Evolutionary conservation across 202 grass and related monocot genomes (phyloP).

Genomic region (Elaeis oleifera): DNA sequence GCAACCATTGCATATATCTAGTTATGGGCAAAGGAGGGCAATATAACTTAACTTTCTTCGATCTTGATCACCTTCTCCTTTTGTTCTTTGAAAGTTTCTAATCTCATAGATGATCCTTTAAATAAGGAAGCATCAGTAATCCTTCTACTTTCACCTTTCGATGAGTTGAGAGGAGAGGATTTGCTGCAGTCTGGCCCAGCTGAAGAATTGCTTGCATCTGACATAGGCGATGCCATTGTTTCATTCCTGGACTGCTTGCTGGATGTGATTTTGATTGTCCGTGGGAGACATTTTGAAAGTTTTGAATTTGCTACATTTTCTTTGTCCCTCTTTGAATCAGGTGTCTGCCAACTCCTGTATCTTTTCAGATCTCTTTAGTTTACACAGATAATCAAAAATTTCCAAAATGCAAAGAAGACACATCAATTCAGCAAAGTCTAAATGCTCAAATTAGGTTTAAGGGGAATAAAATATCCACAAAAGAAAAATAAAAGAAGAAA

Average conservation of each 20-base stretch:
- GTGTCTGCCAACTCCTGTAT: slow-evolving; percentile 33
- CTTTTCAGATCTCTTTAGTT: slow-evolving; percentile 4
- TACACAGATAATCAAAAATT: neutral
- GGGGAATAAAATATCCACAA: too few relatives aligned
- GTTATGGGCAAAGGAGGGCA: slow-evolving; percentile 7
- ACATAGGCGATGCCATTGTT: slow-evolving; percentile 44
- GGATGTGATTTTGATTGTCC: slow-evolving; percentile 69
- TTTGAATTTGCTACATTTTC: slow-evolving; percentile 29
- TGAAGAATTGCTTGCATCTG: slow-evolving; percentile 38
- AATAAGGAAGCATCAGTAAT: slow-evolving; percentile 49
- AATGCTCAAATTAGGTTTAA: too few relatives aligned
- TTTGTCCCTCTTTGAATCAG: slow-evolving; percentile 29
- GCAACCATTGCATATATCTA: neutral
- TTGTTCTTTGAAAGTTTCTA: slow-evolving; percentile 69
- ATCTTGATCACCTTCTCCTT: slow-evolving; percentile 85
- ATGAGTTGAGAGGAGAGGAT: slow-evolving; percentile 63
- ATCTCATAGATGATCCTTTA: slow-evolving; percentile 56
- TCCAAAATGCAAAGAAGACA: slow-evolving; percentile 8
- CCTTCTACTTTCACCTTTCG: slow-evolving; percentile 59
- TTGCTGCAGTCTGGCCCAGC: slow-evolving; percentile 38
- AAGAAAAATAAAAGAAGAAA: too few relatives aligned
- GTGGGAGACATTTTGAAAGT: slow-evolving; percentile 59
- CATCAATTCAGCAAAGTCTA: neutral
- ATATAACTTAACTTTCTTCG: slow-evolving; percentile 90
- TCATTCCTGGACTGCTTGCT: slow-evolving; percentile 55